These are phyloP conservation scores for Eucalyptus erythrocorys DNA, from an alignment of 345 rosid species.

Conservation along the genomic window DNA sequence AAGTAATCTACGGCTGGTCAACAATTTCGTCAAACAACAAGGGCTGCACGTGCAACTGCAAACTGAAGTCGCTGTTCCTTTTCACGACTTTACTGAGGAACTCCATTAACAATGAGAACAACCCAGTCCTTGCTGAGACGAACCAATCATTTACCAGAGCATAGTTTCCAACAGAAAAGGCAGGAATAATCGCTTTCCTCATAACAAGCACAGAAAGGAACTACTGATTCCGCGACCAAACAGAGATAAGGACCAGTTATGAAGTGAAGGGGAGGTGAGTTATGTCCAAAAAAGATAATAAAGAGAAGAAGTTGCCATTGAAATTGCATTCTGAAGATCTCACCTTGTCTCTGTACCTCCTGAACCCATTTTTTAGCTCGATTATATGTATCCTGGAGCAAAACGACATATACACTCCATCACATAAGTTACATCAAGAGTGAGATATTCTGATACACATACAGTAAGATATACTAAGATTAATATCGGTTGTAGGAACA, in stretches of 20 bases:
- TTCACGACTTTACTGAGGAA: background rate
- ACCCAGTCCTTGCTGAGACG: background rate
- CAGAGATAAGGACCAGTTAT: background rate
- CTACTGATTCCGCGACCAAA: background rate
- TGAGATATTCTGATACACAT: background rate
- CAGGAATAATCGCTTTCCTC: background rate
- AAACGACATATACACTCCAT: background rate
- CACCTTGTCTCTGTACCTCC: conserved; percentile 64
- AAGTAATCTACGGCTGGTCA: background rate
- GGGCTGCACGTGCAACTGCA: background rate
- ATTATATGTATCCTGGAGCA: conserved; percentile 40
- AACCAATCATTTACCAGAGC: background rate
- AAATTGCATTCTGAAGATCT: background rate
- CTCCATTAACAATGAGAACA: background rate
- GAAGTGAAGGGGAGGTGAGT: background rate
- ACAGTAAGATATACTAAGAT: background rate
- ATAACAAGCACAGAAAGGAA: background rate
- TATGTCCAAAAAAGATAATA: background rate
- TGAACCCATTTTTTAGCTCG: conserved; percentile 62
- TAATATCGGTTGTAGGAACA: background rate
- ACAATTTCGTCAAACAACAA: background rate
- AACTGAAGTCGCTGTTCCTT: background rate
- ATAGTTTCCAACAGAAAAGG: background rate
- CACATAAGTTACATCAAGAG: background rate
- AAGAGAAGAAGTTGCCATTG: background rate